These are phyloP conservation scores for Schwanniomyces vanrijiae DNA, from an alignment of 805 yeast species.

Conservation along the genomic window DNA sequence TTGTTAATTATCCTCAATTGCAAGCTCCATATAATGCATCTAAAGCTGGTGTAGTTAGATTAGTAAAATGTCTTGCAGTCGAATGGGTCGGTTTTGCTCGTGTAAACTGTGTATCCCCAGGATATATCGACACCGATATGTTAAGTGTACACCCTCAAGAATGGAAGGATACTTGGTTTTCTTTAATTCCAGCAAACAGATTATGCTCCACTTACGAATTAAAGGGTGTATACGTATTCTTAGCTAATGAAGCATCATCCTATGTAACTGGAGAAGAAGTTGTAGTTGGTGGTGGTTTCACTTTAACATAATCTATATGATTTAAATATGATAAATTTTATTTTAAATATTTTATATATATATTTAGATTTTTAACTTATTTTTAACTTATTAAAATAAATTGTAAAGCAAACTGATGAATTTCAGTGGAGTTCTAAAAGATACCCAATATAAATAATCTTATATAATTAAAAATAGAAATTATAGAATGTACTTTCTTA, in stretches of 20 bases:
- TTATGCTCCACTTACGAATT: conserved; percentile 77
- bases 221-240: conserved; percentile 65
- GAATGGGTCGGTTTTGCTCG: conserved; percentile 51
- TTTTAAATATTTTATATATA: no score
- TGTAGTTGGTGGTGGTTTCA: conserved; percentile 72
- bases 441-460: no score
- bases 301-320: conserved; percentile 8
- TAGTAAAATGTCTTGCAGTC: conserved; percentile 45
- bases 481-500: no score
- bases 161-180: conserved; percentile 12
- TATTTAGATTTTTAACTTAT: no score
- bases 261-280: conserved; percentile 78
- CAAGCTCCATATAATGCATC: conserved; percentile 44
- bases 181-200: conserved; percentile 55
- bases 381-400: no score
- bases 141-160: conserved; percentile 66
- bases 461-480: background rate
- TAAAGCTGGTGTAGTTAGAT: conserved; percentile 39
- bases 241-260: conserved; percentile 64
- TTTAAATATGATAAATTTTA: background rate
- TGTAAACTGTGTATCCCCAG: conserved; percentile 72
- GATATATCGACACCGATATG: conserved; percentile 70
- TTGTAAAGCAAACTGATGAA: no score
- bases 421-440: no score
- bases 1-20: conserved; percentile 38